Conservation (phyloP, 306 rosid genomes). For the Vicia villosa region DNA sequence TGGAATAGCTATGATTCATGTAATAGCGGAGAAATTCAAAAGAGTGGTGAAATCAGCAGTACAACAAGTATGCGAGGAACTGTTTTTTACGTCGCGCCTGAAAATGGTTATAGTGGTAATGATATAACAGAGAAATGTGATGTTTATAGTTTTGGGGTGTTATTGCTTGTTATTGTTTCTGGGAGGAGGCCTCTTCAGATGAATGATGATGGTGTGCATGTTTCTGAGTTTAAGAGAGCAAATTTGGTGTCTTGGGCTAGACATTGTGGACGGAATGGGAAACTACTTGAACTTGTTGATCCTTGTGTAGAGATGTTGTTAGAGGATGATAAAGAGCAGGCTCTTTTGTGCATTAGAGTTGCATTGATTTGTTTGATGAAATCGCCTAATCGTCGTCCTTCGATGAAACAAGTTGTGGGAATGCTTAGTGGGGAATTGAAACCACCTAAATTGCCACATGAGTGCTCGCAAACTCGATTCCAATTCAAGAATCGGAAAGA, state of each 20-base stretch:
- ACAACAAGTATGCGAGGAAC: conserved; percentile 90
- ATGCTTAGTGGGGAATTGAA: conserved; percentile 67
- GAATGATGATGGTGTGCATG: conserved; percentile 52
- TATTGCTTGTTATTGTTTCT: conserved; percentile 69
- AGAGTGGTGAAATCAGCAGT: conserved; percentile 74
- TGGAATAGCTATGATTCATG: conserved; percentile 54
- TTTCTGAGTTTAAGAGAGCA: conserved; percentile 71
- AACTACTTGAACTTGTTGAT: conserved; percentile 72
- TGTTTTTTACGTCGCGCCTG: conserved; percentile 87
- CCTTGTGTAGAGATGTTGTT: conserved; percentile 42
- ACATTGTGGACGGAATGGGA: conserved; percentile 70
- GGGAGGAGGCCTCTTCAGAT: conserved; percentile 91
- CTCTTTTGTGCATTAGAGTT: conserved; percentile 66
- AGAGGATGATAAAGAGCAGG: conserved; percentile 54
- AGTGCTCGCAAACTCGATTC: conserved; percentile 54
- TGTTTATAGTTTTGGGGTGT: conserved; percentile 82
- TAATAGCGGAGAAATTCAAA: conserved; percentile 58
- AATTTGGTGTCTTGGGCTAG: conserved; percentile 86
- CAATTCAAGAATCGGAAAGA: conserved; percentile 42
- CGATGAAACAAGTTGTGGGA: conserved; percentile 76
- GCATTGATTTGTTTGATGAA: conserved; percentile 76
- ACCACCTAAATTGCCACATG: conserved; percentile 58
- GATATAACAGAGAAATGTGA: conserved; percentile 77
- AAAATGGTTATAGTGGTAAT: conserved; percentile 58
- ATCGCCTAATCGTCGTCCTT: conserved; percentile 69